Base-by-base conservation (phyloP, 2,329 filamentous ascomycete genomes). In the Neophaeococcomyces aloes region DNA sequence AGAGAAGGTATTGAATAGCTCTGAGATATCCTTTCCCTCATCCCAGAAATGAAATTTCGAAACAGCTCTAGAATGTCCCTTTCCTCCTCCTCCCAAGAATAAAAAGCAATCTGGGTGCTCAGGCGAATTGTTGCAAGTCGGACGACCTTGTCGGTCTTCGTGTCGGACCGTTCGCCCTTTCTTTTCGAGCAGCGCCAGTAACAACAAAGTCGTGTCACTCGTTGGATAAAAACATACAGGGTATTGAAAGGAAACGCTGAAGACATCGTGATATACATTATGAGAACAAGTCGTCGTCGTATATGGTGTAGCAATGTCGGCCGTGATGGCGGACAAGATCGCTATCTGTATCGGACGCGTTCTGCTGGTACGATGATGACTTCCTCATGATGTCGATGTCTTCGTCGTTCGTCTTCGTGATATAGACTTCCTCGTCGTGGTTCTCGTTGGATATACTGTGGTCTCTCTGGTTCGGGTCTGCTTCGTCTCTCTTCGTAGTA, bases 361-460 rank as follows among this genome's bases (percentile, higher is more conserved):
- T 30, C 14, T 42, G 30, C 18, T 42, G 39, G 34, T 27, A 31
- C 30, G 30, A 34, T 34, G 39, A 42, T 35, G 30, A 25, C 18
- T 32, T 42, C 30, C 25, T 19, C 39, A 25, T n/a, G 19, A 29
- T 42, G 31, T 42, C 31, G 30, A 32, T 35, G 39, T 25, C 39
- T 29, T 42, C 39, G 17, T 34, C 19, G 30, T 42, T 42, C 39
- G 29, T 42, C 39, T 35, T 42, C 29, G 19, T 42, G 31, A 18
- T 42, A 42, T 29, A 42, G 31, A 18, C 39, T 42, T 7, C 39
- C 39, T 21, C 39, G 19, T 31, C 39, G 39, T 10, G 39, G 39
- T 31, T 35, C 39, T 15, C 31, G 23, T 27, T 27, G 23, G 23
- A 27, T 10, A 10, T 27, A 27, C 5, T 27, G 10, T 27, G 23